These are phyloP conservation scores for Puccinia hordei DNA, from an alignment of 1,284 basidiomycete species.

Conservation along the genomic window DNA sequence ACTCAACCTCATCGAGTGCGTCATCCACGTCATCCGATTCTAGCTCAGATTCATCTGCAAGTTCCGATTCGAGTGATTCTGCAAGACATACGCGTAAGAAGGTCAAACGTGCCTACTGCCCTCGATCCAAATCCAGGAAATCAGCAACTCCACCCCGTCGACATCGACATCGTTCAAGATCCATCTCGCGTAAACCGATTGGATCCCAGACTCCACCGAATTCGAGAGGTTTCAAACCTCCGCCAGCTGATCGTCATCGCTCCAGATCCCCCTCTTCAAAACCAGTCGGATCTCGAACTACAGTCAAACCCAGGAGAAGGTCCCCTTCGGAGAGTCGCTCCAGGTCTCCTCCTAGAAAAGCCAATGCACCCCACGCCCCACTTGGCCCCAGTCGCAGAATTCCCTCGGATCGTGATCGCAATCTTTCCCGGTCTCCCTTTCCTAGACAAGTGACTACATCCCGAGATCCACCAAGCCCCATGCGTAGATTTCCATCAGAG, in stretches of 20 bases:
- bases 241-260: neutral
- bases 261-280: neutral
- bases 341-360: neutral
- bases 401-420: neutral
- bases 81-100: constrained; percentile 3
- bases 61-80: constrained; percentile 27
- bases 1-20: neutral
- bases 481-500: neutral
- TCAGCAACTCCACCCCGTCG: constrained; percentile 15
- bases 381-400: neutral
- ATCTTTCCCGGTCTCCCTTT: neutral
- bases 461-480: neutral
- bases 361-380: neutral
- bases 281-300: constrained; percentile 20
- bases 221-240: constrained; percentile 2
- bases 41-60: constrained; percentile 16
- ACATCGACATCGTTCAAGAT: constrained; percentile 14
- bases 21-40: constrained; percentile 24
- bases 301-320: neutral
- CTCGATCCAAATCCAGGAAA: neutral
- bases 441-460: neutral
- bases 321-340: neutral
- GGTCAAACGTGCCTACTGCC: neutral
- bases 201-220: constrained; percentile 4
- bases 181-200: constrained; percentile 10